A percentile compares a stretch with the other conserved stretches of the same genome.
These are phyloP conservation scores for Naegleria lovaniensis DNA, from an alignment of 208 protist species.

Conservation along the genomic window DNA sequence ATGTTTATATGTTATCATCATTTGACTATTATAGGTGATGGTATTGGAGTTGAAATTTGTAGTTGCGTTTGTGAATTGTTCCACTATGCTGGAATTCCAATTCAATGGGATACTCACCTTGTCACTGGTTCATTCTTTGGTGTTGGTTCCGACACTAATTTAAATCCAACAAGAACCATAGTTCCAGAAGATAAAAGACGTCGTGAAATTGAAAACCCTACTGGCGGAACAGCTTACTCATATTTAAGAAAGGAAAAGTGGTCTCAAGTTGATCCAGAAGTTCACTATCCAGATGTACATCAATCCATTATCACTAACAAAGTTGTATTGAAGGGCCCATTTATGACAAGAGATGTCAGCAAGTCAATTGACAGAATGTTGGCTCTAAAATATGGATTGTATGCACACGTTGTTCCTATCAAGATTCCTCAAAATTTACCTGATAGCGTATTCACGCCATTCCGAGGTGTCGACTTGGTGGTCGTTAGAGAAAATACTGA, in stretches of 20 bases:
- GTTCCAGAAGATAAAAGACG: neutral
- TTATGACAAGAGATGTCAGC: neutral
- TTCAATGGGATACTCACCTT: neutral
- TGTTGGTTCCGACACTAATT: neutral
- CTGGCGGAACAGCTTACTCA: neutral
- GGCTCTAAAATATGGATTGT: neutral
- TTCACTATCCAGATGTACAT: slow-evolving; percentile 9
- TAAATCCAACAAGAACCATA: neutral
- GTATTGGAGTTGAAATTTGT: slow-evolving; percentile 3
- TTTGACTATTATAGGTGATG: slow-evolving; percentile 17
- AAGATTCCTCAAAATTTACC: neutral
- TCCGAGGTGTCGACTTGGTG: slow-evolving; percentile 49
- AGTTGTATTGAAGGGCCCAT: neutral
- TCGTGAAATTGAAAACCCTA: neutral
- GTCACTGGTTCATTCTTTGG: slow-evolving; percentile 7
- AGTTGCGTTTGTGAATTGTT: neutral
- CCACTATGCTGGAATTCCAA: neutral
- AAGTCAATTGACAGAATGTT: slow-evolving; percentile 7
- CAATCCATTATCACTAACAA: neutral
- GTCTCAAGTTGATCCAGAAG: neutral
- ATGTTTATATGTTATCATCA: too few species aligned
- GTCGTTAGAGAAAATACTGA: slow-evolving; percentile 64
- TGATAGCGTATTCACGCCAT: neutral
- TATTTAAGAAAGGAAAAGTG: neutral
- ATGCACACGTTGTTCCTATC: slow-evolving; percentile 14